A percentile compares a stretch with the other conserved stretches of the same genome.
Conservation (phyloP, 1,139 yeast genomes). For the Yamadazyma pseudoaaseri region DNA sequence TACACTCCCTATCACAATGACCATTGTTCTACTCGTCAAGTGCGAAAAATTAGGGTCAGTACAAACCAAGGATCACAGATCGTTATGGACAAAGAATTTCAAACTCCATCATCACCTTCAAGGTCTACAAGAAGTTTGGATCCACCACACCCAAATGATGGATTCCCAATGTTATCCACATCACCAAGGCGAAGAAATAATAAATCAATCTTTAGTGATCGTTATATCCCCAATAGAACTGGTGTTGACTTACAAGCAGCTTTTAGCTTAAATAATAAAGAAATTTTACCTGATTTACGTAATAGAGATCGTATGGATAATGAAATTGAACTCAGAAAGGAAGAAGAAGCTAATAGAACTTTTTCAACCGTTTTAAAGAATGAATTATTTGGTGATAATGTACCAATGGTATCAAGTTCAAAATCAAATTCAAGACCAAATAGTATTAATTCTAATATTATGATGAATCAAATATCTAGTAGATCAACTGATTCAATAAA, state of each 20-base stretch:
- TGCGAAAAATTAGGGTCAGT: too few species aligned
- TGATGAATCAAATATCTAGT: slow-evolving; percentile 11
- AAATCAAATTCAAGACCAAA: slow-evolving; percentile 18
- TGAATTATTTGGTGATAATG: slow-evolving; percentile 87
- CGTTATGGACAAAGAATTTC: slow-evolving; percentile 20
- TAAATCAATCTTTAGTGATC: slow-evolving; percentile 63
- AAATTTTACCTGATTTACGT: slow-evolving; percentile 37
- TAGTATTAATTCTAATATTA: slow-evolving; percentile 18
- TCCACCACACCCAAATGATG: slow-evolving; percentile 32
- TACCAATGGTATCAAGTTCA: slow-evolving; percentile 50
- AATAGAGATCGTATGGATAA: slow-evolving; percentile 37
- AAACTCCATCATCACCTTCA: slow-evolving; percentile 43
- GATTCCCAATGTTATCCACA: slow-evolving; percentile 24
- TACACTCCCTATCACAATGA: too few species aligned
- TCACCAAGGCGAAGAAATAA: slow-evolving; percentile 44
- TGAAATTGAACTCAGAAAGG: slow-evolving; percentile 66
- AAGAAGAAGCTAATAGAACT: slow-evolving; percentile 82
- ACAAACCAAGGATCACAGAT: too few species aligned
- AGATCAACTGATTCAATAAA: slow-evolving; percentile 15
- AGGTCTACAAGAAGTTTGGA: slow-evolving; percentile 36
- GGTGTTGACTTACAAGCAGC: slow-evolving; percentile 91
- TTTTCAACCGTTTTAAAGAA: slow-evolving; percentile 84
- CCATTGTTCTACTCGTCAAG: too few species aligned
- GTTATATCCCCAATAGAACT: slow-evolving; percentile 83
- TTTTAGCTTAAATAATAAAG: slow-evolving; percentile 59